Evolutionary conservation across 306 rosid species (phyloP).

Genomic region (Betula pendula): DNA sequence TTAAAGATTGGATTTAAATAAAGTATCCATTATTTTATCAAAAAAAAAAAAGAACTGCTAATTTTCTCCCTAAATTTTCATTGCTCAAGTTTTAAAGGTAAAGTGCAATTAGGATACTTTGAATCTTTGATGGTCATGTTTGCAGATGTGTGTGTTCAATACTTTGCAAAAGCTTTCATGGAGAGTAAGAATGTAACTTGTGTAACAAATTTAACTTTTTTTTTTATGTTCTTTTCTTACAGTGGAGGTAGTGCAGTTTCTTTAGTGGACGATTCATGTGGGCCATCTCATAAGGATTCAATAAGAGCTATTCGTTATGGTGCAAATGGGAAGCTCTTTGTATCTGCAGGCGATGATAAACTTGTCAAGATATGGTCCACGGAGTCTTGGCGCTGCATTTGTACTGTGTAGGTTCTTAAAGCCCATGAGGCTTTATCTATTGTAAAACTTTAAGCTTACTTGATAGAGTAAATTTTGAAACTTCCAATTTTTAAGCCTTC

Average conservation of each 20-base stretch:
- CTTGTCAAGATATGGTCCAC: conserved; percentile 81
- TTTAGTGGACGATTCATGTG: conserved; percentile 50
- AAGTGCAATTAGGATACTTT: too few relatives aligned
- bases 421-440: neutral
- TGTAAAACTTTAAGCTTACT: neutral
- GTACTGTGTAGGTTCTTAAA: conserved; percentile 58
- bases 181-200: neutral
- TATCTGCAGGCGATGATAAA: conserved; percentile 93
- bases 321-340: conserved; percentile 66
- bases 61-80: neutral
- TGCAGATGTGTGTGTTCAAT: too few relatives aligned
- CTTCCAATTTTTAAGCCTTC: neutral
- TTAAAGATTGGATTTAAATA: neutral
- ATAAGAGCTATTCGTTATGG: conserved; percentile 79
- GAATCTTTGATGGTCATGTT: too few relatives aligned
- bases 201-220: neutral
- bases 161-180: neutral
- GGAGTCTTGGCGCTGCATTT: conserved; percentile 70
- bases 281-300: conserved; percentile 58
- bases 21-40: neutral
- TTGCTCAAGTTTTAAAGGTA: neutral
- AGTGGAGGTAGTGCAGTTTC: conserved; percentile 59
- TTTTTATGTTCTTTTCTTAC: conserved; percentile 5
- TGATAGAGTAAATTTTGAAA: conserved; percentile 6
- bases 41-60: neutral